These are phyloP conservation scores for Oryza officinalis DNA, from an alignment of 176 grass and related monocot species.

Conservation along the genomic window DNA sequence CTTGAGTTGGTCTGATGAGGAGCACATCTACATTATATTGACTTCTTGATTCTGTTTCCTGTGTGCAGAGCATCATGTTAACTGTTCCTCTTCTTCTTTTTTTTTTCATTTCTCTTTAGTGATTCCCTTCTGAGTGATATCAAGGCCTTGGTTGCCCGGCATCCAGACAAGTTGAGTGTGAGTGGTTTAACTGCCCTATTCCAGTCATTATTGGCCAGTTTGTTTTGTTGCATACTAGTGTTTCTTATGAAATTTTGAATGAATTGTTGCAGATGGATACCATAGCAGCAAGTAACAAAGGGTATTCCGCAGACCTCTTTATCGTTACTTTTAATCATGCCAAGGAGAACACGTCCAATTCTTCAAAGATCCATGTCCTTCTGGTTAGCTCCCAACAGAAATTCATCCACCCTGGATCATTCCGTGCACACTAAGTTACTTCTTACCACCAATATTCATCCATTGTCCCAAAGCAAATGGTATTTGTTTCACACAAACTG, in stretches of 20 bases:
- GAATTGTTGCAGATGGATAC: constrained; percentile 68
- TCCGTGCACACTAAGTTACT: background rate
- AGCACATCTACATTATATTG: background rate
- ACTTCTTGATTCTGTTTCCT: background rate
- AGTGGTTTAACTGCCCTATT: constrained; percentile 33
- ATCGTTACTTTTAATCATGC: constrained; percentile 76
- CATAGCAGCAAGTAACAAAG: constrained; percentile 61
- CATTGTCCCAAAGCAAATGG: background rate
- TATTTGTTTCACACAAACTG: background rate
- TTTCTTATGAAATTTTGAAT: background rate
- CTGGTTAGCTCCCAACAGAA: constrained; percentile 62
- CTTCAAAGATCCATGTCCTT: constrained; percentile 75
- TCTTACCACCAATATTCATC: background rate
- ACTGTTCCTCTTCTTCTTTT: background rate
- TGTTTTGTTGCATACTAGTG: background rate
- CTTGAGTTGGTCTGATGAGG: background rate
- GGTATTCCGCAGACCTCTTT: constrained; percentile 71
- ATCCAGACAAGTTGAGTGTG: constrained; percentile 70
- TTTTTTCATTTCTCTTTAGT: constrained; percentile 41
- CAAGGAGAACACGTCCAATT: constrained; percentile 43
- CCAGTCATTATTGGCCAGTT: background rate
- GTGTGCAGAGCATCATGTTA: background rate
- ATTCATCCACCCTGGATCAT: background rate
- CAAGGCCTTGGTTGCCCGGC: constrained; percentile 60
- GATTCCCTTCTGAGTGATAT: constrained; percentile 71